Base-by-base conservation (phyloP, 2,329 filamentous ascomycete species). In the Furcasterigmium furcatum region DNA sequence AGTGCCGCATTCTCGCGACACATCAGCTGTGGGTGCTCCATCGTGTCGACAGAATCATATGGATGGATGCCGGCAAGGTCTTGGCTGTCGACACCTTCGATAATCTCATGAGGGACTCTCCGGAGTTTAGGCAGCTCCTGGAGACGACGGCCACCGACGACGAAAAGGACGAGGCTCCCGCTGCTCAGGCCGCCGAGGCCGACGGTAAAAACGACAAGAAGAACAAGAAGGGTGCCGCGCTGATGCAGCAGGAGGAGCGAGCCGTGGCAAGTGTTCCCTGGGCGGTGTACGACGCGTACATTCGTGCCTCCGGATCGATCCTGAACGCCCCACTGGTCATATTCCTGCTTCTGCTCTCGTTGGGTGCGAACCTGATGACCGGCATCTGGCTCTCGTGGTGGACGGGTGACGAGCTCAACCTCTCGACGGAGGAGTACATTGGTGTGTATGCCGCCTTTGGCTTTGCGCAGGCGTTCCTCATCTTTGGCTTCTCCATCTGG, bases 311-410 rank as follows among this genome's bases (percentile, higher is more conserved):
- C 0, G 88, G 88, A 5, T 81, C 82, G 9, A 72, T 88, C 8
- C 66, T 87, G 52, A 84, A 88, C 49, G 85, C 82, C 2, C 78
- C 86, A 0, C 63, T 92, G 5, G 62, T 90, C 4, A 30, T 80
- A 5, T 47, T 82, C 20, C 65, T 90, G 4, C 74, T 95, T 10
- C 62, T 88, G 6, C 59, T 91, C 10, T 84, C 88, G 0, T 91
- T 96, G 59, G 89, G 85, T 9, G 79, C 87, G 50, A 96, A 95
- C 59, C 92, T 97, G 52, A 77, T 82, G 53, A 96, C 91, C 12
- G 91, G 87, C 58, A 68, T 97, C 45, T 97, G 92, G 92, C 79
- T 97, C 2, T 94, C 91, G 1, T 97, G 84, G 70, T 97, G 92
- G 92, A 95, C 89, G 1, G 88, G 87, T 1, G 68, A 90, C 62